Base-by-base conservation (phyloP, 805 yeast genomes). In the Lipomyces mesembrius region DNA sequence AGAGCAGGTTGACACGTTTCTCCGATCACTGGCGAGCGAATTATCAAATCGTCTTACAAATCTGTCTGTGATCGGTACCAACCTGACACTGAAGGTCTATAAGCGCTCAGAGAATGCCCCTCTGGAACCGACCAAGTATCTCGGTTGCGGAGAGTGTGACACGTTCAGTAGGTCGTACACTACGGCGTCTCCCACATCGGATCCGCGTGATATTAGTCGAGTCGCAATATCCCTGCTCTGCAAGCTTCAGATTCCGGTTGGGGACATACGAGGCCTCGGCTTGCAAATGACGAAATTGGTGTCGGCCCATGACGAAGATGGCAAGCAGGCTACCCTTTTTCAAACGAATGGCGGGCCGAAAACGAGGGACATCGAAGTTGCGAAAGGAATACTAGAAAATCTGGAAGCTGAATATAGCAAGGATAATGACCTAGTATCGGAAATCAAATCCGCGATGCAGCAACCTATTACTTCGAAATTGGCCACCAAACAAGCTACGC, bases 101-200 rank as follows among this genome's bases (percentile, higher is more conserved):
- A 81, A 82, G 63, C 79, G 96, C 57, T 85, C 89, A 1, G 78
- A 80, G 1, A 83, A 81, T 64, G 96, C 96, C 0, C 93, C 96
- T 0, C 75, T 88, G 1, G 85, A 86, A 22, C 91, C 98, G 0
- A 83, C 89, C 0, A 95, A 94, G 74, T 88, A 80, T 76, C 70
- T 95, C 74, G 99, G 99, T 0, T 86, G 89, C 86, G 98, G 99
- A 0, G 75, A 75, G 14, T 91, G 97, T 77, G 91, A 88, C 60
- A 79, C 88, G 43, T 78, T 83, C 12, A 85, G 87, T 55, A 87
- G 86, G 71, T 80, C 88, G 11, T 79, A 88, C 2, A 80, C 80
- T 43, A 74, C 94, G 14, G 92, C 92, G 0, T 75, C 84, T 0
- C 82, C 88, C 2, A 86, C 92, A 1, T 81, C 84, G 72, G 88